A percentile compares a stretch with the other conserved stretches of the same genome.
These are phyloP conservation scores for Paraleonurus japonicus DNA, from an alignment of 257 asterid species.

Conservation along the genomic window DNA sequence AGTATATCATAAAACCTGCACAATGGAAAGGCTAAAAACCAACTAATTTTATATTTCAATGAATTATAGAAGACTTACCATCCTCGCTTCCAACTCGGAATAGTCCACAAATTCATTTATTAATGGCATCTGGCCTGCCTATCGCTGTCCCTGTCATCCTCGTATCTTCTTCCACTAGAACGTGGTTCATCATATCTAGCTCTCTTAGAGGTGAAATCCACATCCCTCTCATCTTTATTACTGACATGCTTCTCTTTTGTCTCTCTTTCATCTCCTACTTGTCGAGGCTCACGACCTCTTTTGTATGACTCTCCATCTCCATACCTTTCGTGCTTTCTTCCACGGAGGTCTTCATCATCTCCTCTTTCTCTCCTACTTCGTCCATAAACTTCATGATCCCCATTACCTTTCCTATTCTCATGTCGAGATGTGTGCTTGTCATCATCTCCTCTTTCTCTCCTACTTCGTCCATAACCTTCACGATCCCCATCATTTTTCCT, in stretches of 20 bases:
- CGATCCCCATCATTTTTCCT: too few species aligned
- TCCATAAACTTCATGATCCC: too few species aligned
- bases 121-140: slow-evolving; percentile 44
- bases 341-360: slow-evolving; percentile 37
- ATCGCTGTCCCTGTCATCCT: slow-evolving; percentile 57
- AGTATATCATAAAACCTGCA: neutral
- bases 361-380: slow-evolving; percentile 24
- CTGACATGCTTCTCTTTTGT: slow-evolving; percentile 40
- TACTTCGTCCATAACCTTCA: too few species aligned
- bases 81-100: slow-evolving; percentile 12
- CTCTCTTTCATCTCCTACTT: slow-evolving; percentile 23
- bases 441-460: too few species aligned
- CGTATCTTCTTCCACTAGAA: slow-evolving; percentile 47
- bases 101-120: neutral
- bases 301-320: slow-evolving; percentile 45
- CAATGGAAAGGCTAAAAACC: neutral
- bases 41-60: neutral
- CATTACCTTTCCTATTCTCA: too few species aligned
- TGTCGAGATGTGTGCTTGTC: too few species aligned
- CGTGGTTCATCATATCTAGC: slow-evolving; percentile 52
- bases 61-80: slow-evolving; percentile 22
- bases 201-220: slow-evolving; percentile 52
- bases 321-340: slow-evolving; percentile 53
- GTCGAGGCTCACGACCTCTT: slow-evolving; percentile 38
- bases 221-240: slow-evolving; percentile 46